Base-by-base conservation (phyloP, 805 yeast species). In the Suhomyces canberraensis region DNA sequence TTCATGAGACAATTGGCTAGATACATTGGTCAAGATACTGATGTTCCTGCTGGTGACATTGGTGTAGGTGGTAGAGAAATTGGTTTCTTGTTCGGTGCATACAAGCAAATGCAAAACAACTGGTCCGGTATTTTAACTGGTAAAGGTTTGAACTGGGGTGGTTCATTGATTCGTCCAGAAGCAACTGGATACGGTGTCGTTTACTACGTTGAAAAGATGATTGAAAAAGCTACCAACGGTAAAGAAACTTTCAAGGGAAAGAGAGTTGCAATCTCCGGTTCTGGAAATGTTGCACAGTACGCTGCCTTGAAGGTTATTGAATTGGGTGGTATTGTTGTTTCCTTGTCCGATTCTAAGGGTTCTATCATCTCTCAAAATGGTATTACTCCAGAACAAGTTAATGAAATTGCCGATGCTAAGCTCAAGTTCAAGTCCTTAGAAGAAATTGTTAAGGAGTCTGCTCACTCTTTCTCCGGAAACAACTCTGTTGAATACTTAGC, bases 1-100 rank as follows among this genome's bases (percentile, higher is more conserved):
- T 91, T 91, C 78, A 91, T 91, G 96, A 76, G 87, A 67, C 96
- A 91, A 73, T 80, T 91, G 57, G 81, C 90, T 50, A 84, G 95
- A 69, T 90, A 90, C 80, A 91, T 91, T 71, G 98, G 98, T 46
- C 89, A 84, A 61, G 91, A 86, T 69, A 88, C 95, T 43, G 98
- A 91, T 72, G 97, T 93, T 38, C 98, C 98, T 61, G 98, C 98
- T 51, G 98, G 98, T 70, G 98, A 91, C 71, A 91, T 91, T 66
- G 96, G 95, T 77, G 95, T 88, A 48, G 96, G 96, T 73, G 98
- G 96, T 56, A 80, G 95, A 69, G 95, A 88, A 73, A 76, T 89
- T 49, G 96, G 97, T 54, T 91, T 66, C 85, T 73, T 91, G 64
- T 93, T 88, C 56, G 98, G 98, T 71, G 96, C 96, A 52, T 91